Evolutionary conservation across 768 basidiomycete genomes (phyloP).

Genomic region (Mycena polygramma): DNA sequence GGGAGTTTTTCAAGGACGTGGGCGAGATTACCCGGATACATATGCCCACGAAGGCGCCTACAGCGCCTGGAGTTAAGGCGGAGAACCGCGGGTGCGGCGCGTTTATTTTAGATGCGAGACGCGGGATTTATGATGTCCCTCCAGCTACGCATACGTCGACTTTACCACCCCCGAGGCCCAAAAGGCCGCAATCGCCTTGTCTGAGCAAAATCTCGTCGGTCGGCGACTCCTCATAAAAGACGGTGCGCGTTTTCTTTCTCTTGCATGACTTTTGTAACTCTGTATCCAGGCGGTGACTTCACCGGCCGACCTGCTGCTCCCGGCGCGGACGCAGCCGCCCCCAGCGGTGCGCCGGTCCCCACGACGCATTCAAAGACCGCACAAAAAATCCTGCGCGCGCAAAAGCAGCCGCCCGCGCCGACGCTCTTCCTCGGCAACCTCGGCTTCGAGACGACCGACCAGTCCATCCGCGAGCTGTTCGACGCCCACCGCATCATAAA

Average conservation of each 20-base stretch:
- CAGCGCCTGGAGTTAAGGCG: conserved; percentile 60
- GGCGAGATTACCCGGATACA: conserved; percentile 86
- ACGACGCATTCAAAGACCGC: conserved; percentile 73
- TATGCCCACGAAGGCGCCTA: conserved; percentile 82
- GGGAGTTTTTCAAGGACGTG: conserved; percentile 74
- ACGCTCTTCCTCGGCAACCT: conserved; percentile 96
- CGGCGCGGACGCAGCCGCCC: conserved; percentile 50
- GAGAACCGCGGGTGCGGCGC: conserved; percentile 84
- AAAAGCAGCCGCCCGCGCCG: conserved; percentile 87
- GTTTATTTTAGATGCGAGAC: conserved; percentile 31
- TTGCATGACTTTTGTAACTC: conserved; percentile 8
- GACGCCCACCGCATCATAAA: conserved; percentile 69
- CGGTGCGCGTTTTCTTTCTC: conserved; percentile 59
- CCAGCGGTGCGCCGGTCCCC: conserved; percentile 49
- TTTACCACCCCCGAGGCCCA: conserved; percentile 86
- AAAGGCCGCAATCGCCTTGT: conserved; percentile 78
- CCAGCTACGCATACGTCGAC: conserved; percentile 96
- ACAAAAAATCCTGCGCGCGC: conserved; percentile 80
- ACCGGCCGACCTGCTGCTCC: conserved; percentile 72
- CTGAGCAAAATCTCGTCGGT: conserved; percentile 87
- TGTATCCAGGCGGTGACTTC: conserved; percentile 75
- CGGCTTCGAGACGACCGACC: conserved; percentile 89
- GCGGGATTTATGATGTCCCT: conserved; percentile 4
- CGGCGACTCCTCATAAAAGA: conserved; percentile 94
- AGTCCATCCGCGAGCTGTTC: conserved; percentile 78